Base-by-base conservation (phyloP, 2,329 filamentous ascomycete species). In the Neopestalotiopsis sp. region DNA sequence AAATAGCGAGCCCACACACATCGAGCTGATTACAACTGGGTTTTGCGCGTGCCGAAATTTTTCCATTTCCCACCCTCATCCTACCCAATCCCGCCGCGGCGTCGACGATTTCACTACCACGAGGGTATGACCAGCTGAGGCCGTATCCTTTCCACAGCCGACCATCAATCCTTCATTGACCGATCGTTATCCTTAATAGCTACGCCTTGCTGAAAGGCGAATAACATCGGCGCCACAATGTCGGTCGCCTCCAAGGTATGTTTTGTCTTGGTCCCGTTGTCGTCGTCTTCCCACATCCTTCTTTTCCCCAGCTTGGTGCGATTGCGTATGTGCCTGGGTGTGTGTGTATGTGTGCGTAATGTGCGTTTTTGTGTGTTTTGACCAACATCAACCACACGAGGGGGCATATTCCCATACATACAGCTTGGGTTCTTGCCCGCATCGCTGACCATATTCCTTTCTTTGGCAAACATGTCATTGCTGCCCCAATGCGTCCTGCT, bases 181-280 rank as follows among this genome's bases (percentile, higher is more conserved):
- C 71, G 76, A 76, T 73, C 75, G 77, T 77, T 76, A 75, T 75
- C 72, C 72, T 69, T 68, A 57, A 78, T 73, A 78, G 77, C 75
- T 78, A 80, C 82, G 82, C 82, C 83, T 84, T 82, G 77, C 78
- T 79, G 77, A 79, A 83, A 86, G 85, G 85, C 85, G 84, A 85
- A 81, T 80, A 83, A 52, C 82, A 82, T 79, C 76, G 82, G 81
- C 82, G 86, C 83, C 87, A 88, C 82, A 79, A 89, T 89, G 87
- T 88, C 86, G 83, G 85, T 89, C 85, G 86, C 83, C 82, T 86
- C 85, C 74, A 87, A 89, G 86, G 87, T 89, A 81, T 71, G 85
- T 67, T 14, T 49, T 49, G 14, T 45, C 6, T 28, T 38, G 34
- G 10, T 28, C 32, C 49, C 20, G 64, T 7, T 58, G 32, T 34